Evolutionary conservation across 345 rosid genomes (phyloP), one percentile per base, ranked within the genome.

Genomic region (Zanthoxylum bungeanum): DNA sequence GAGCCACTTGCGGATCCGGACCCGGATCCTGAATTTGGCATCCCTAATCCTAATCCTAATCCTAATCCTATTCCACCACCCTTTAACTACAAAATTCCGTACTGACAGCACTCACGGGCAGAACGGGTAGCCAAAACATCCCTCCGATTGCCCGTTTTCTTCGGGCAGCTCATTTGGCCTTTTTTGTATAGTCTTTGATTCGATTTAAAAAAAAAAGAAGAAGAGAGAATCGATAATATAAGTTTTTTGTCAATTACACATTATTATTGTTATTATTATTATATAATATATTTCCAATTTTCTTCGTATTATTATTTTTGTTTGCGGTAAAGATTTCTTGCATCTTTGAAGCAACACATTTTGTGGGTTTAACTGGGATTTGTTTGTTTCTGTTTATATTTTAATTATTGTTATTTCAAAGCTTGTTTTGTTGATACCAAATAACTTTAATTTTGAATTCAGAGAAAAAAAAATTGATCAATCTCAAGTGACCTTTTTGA

Each of bases 131-230:
- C 71, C 33, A 24, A 53, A 36, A 21, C n/a, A 21, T 17, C 25
- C 24, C 6, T 17, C 27, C 46, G 1, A 31, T 50, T 62, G 65
- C 79, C 76, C 71, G 70, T 51, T 53, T 36, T 60, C 68, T 50
- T 44, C 59, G 79, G 83, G 83, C 75, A 80, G 62, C 59, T 39
- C 46, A 12, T 17, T 31, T 58, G 34, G 49, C 62, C 53, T 77
- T 67, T 57, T 47, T 25, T n/a, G n/a, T n/a, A n/a, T 62, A 2
- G 69, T 74, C 76, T 71, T 75, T 63, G 79, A 77, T 81, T 81
- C 75, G 27, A 62, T 68, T 67, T 58, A 64, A 70, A 49, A n/a
- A 16, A 36, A 60, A 37, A 3, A 40, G 53, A 39, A 37, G 44
- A 39, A 34, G 5, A 12, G 55, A 51, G 62, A 74, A 67, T 67